Evolutionary conservation across 345 rosid species (phyloP).

Genomic region (Draba incana): DNA sequence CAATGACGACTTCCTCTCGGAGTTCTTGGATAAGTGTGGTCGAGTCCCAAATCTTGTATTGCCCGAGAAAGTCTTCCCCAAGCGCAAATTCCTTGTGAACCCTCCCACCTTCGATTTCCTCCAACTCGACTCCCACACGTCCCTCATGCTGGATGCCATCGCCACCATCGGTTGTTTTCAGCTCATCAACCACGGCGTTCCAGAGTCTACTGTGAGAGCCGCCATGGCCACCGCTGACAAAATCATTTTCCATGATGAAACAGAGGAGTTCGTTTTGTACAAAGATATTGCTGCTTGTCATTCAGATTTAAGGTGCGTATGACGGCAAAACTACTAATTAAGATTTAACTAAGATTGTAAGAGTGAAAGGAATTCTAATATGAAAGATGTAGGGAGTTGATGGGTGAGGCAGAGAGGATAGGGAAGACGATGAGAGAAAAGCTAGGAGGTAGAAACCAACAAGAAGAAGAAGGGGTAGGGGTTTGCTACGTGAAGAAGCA

Average conservation of each 20-base stretch:
- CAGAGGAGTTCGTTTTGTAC: conserved; percentile 42
- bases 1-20: conserved; percentile 71
- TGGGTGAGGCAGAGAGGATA: conserved; percentile 64
- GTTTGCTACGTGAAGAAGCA: conserved; percentile 62
- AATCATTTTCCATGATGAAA: conserved; percentile 42
- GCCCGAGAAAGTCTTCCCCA: conserved; percentile 81
- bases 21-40: conserved; percentile 72
- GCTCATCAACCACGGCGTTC: conserved; percentile 67
- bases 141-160: conserved; percentile 55
- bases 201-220: conserved; percentile 45
- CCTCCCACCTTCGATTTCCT: conserved; percentile 66
- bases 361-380: conserved; percentile 35
- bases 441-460: conserved; percentile 31
- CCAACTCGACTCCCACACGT: conserved; percentile 37
- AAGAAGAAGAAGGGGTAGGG: conserved; percentile 39
- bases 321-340: conserved; percentile 7
- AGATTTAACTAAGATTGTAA: background rate
- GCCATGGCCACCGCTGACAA: conserved; percentile 48
- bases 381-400: conserved; percentile 55
- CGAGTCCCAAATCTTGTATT: conserved; percentile 80
- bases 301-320: conserved; percentile 26
- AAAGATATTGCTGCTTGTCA: conserved; percentile 19
- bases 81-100: conserved; percentile 58
- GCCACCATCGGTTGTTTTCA: conserved; percentile 79
- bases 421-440: conserved; percentile 47